A percentile compares a stretch with the other conserved stretches of the same genome.
Evolutionary conservation across 73 alveolate species (phyloP).

Genomic region (Paramecium primaurelia): DNA sequence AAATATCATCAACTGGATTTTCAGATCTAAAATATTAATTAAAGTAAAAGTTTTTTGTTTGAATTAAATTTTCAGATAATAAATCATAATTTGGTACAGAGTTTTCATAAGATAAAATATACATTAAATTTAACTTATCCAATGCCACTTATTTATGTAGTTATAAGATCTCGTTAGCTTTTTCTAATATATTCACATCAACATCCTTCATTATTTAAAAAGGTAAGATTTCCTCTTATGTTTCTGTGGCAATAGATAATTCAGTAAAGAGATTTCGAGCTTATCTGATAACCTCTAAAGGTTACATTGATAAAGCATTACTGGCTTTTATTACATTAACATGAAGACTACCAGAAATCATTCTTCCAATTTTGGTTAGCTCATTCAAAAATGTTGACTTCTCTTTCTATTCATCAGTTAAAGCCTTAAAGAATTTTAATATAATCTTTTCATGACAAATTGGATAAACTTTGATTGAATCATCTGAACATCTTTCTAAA

Average conservation of each 20-base stretch:
- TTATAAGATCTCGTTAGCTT: not conserved
- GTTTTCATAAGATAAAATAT: not conserved
- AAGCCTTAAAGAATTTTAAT: not conserved
- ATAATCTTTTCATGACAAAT: not conserved
- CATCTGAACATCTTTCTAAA: not conserved
- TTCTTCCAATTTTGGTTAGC: not conserved
- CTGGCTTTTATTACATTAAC: not conserved
- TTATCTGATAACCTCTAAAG: not conserved
- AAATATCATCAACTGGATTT: not conserved
- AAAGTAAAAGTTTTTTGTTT: conserved; percentile 13
- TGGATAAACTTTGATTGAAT: not conserved
- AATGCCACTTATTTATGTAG: not conserved
- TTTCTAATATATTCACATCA: not conserved
- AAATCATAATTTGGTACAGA: not conserved
- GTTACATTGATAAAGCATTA: not conserved
- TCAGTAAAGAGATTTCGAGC: not conserved
- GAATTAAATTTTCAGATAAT: not conserved
- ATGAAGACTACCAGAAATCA: not conserved
- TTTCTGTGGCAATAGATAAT: not conserved
- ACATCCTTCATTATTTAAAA: not conserved
- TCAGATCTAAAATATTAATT: conserved; percentile 23
- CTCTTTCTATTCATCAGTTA: not conserved
- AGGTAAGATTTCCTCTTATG: not conserved
- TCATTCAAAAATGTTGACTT: not conserved
- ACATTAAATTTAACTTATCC: not conserved